Evolutionary conservation across 2,329 filamentous ascomycete species (phyloP), one percentile per base, ranked within the genome.

Genomic region (Scedosporium boydii): DNA sequence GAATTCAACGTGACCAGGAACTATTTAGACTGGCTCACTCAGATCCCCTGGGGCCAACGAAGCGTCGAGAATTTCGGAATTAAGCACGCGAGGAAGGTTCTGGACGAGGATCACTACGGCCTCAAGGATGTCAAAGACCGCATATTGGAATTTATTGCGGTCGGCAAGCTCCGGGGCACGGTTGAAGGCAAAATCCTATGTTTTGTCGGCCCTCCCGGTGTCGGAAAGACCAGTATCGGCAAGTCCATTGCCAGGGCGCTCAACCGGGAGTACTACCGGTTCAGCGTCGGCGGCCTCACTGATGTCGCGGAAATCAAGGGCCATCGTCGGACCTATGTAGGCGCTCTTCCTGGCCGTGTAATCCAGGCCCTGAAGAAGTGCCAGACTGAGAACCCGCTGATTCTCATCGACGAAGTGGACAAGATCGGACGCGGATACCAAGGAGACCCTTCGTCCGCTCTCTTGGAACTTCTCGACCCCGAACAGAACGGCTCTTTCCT

Each of bases 231-330:
- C 2, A 97, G 93, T 74, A 99, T 99, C 68, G 95, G 95, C 72
- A 99, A 99, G 75, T 98, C 93, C 0, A 97, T 99, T 69, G 95
- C 95, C 16, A 86, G 93, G 62, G 96, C 95, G 29, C 79, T 99
- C 63, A 97, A 97, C 76, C 84, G 96, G 64, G 88, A 99, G 72
- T 99, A 99, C 79, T 99, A 99, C 79, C 86, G 95, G 68, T 99
- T 99, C 81, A 97, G 93, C 71, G 95, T 99, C 7, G 95, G 95
- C 72, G 95, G 95, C 68, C 82, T 99, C 67, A 96, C 93, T 3
- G 95, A 99, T 75, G 96, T 99, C 66, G 95, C 95, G 18, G 95
- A 99, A 74, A 98, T 99, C 81, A 99, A 99, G 79, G 95, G 95
- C 59, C 95, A 99, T 74, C 85, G 95, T 69, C 85, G 95, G 69